Evolutionary conservation across 2,329 filamentous ascomycete genomes (phyloP).

Genomic region (Penicillium brevicompactum): DNA sequence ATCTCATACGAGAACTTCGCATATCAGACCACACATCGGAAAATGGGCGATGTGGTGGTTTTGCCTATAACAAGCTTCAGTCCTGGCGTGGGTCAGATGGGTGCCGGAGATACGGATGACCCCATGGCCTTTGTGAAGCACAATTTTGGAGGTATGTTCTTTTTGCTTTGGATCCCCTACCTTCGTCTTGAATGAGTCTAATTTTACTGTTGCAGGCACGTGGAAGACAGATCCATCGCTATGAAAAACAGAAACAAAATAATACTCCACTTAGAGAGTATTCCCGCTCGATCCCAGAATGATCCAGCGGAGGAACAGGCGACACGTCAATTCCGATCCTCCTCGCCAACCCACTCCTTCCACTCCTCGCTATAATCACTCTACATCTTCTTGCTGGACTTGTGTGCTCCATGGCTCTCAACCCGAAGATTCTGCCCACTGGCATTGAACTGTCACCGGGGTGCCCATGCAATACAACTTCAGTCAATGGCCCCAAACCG

Average conservation of each 20-base stretch:
- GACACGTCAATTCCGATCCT: neutral
- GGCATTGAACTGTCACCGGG: neutral
- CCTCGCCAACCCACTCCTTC: neutral
- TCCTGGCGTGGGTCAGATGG: conserved; percentile 92
- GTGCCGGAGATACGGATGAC: conserved; percentile 81
- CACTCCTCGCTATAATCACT: neutral
- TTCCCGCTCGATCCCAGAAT: too few species aligned
- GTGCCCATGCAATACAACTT: neutral
- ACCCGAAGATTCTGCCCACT: neutral
- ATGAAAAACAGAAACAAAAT: conserved; percentile 12
- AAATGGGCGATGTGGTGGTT: conserved; percentile 89
- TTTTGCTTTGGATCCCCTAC: neutral
- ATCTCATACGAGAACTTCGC: conserved; percentile 90
- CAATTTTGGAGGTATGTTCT: conserved; percentile 77
- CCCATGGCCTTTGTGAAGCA: conserved; percentile 98
- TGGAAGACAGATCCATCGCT: conserved; percentile 43
- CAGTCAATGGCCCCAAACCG: neutral
- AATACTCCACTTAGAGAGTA: too few species aligned
- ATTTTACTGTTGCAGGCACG: conserved; percentile 28
- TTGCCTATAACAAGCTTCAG: conserved; percentile 97
- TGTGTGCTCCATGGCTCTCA: neutral
- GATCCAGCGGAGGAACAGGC: too few species aligned
- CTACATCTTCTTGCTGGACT: neutral
- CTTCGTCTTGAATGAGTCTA: conserved; percentile 8
- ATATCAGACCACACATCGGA: conserved; percentile 77